These are phyloP conservation scores for Globisporangium lucens DNA, from an alignment of 352 stramenopile species.

Conservation along the genomic window DNA sequence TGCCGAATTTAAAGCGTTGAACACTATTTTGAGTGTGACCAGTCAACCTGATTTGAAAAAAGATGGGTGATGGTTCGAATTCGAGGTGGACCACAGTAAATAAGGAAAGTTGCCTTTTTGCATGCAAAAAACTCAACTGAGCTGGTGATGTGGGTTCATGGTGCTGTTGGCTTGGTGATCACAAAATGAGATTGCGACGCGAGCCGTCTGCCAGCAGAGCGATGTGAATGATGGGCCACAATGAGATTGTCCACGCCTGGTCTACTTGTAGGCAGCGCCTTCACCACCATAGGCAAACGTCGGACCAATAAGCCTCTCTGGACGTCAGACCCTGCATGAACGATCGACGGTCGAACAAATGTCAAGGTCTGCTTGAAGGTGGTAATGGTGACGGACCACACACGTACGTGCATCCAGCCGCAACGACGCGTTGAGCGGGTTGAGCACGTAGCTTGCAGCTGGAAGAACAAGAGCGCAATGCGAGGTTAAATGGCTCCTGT, in stretches of 20 bases:
- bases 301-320: background rate
- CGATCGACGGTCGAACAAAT: too few species aligned
- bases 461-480: too few species aligned
- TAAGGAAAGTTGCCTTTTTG: constrained; percentile 6
- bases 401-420: too few species aligned
- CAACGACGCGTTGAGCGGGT: too few species aligned
- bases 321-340: background rate
- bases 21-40: background rate
- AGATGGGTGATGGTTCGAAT: background rate
- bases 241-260: background rate
- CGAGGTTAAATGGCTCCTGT: too few species aligned
- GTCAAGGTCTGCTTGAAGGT: too few species aligned
- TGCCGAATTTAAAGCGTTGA: background rate
- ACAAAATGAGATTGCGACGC: background rate
- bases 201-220: background rate
- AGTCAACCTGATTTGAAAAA: background rate
- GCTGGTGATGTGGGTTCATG: background rate
- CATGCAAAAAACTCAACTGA: background rate
- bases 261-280: background rate
- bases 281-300: background rate
- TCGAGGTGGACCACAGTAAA: background rate
- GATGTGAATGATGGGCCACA: background rate
- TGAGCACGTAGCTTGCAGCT: too few species aligned
- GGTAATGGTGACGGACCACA: too few species aligned
- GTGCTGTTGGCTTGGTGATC: background rate